Conservation (phyloP, 768 basidiomycete species). For the Tubosaeta brunneosetosa region DNA sequence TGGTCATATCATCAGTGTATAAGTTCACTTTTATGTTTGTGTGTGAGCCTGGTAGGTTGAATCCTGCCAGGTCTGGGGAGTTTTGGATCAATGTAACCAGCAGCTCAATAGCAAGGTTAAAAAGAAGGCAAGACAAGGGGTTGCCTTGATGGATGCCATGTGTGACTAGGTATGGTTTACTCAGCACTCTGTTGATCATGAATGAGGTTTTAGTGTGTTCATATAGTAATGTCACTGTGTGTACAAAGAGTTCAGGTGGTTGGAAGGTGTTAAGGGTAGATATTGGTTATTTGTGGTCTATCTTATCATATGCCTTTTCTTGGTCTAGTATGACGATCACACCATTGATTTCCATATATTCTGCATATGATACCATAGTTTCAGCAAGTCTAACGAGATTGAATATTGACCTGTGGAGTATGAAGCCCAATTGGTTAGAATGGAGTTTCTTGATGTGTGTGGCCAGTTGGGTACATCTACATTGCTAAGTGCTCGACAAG, state of each 20-base stretch:
- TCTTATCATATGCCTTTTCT: slow-evolving; percentile 29
- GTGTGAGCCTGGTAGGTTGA: background rate
- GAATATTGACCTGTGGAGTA: slow-evolving; percentile 24
- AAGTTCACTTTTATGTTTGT: slow-evolving; percentile 14
- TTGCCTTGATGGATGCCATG: background rate
- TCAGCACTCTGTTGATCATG: background rate
- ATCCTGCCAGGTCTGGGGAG: slow-evolving; percentile 8
- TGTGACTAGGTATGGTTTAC: background rate
- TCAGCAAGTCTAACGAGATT: slow-evolving; percentile 31
- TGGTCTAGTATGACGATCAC: slow-evolving; percentile 22
- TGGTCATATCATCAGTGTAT: slow-evolving; percentile 27
- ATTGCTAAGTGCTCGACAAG: too few species aligned
- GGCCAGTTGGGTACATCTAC: slow-evolving; percentile 17
- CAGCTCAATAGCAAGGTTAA: background rate
- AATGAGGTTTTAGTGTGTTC: background rate
- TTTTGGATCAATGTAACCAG: background rate
- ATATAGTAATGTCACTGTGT: background rate
- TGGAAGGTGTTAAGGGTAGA: background rate
- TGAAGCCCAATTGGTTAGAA: slow-evolving; percentile 36
- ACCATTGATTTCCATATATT: slow-evolving; percentile 21
- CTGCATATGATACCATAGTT: slow-evolving; percentile 17
- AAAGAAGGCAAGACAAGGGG: background rate
- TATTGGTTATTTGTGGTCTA: slow-evolving; percentile 28
- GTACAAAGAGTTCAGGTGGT: background rate
- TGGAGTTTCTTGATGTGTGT: slow-evolving; percentile 10